Evolutionary conservation across 2,329 filamentous ascomycete genomes (phyloP).

Genomic region (Nemania sp.): DNA sequence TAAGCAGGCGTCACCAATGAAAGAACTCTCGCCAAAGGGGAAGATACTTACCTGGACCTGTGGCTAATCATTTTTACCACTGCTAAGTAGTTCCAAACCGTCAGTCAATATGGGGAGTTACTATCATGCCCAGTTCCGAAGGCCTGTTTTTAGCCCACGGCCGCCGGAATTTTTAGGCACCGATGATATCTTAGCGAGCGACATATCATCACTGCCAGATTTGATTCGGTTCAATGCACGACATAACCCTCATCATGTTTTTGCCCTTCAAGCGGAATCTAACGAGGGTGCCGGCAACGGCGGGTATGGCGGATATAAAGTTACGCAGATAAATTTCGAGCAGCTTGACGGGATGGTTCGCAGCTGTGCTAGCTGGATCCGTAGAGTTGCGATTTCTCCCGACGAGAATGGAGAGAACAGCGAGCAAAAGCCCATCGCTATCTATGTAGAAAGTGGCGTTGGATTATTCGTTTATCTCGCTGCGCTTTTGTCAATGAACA

Average conservation of each 20-base stretch:
- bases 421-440: conserved; percentile 17
- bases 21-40: background rate
- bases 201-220: conserved; percentile 28
- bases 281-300: background rate
- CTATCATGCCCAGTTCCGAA: background rate
- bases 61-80: background rate
- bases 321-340: conserved; percentile 15
- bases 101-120: background rate
- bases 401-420: background rate
- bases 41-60: too few species aligned
- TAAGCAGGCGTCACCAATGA: background rate
- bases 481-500: conserved; percentile 21
- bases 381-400: background rate
- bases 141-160: conserved; percentile 14
- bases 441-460: conserved; percentile 26
- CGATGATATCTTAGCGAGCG: background rate
- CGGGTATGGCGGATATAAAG: conserved; percentile 2
- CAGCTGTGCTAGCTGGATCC: conserved; percentile 20
- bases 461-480: conserved; percentile 27
- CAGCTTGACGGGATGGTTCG: conserved; percentile 17
- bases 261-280: conserved; percentile 27
- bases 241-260: conserved; percentile 27
- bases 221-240: conserved; percentile 30
- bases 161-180: background rate
- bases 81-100: background rate